Evolutionary conservation across 2,329 filamentous ascomycete genomes (phyloP).

Genomic region (Dactylonectria macrodidyma): DNA sequence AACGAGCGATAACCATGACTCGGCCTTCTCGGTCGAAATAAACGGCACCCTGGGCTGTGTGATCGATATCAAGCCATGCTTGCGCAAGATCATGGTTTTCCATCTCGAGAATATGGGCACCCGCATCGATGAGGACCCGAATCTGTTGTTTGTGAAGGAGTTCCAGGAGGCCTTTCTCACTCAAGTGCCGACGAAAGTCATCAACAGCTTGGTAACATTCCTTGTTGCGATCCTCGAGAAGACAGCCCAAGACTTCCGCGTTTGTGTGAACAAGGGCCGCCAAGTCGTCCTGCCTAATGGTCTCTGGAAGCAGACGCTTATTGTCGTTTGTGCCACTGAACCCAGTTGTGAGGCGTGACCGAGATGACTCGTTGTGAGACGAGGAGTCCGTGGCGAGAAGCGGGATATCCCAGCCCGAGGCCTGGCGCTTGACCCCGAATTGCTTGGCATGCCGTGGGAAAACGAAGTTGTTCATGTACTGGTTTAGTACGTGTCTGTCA

Average conservation of each 20-base stretch:
- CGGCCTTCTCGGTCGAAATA: constrained; percentile 56
- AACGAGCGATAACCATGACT: constrained; percentile 40
- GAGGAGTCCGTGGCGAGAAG: too few species aligned
- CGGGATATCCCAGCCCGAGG: constrained; percentile 80
- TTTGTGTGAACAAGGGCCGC: constrained; percentile 70
- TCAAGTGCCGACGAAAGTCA: too few species aligned
- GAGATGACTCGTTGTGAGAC: not conserved
- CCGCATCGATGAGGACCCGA: too few species aligned
- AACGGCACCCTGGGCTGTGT: too few species aligned
- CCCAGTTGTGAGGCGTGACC: constrained; percentile 67
- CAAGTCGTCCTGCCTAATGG: constrained; percentile 74
- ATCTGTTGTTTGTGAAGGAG: too few species aligned
- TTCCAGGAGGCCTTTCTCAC: too few species aligned
- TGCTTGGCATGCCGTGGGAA: constrained; percentile 77
- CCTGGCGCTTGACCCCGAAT: constrained; percentile 74
- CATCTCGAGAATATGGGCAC: too few species aligned
- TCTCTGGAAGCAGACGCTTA: constrained; percentile 69
- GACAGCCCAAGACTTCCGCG: constrained; percentile 72
- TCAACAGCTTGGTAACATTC: too few species aligned
- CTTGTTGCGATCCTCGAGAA: too few species aligned
- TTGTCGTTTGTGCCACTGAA: constrained; percentile 83
- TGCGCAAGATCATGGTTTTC: too few species aligned
- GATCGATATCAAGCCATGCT: too few species aligned
- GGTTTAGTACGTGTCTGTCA: constrained; percentile 65
- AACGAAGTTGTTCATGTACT: constrained; percentile 74